These are phyloP conservation scores for Dictyostelium intermedium DNA, from an alignment of 78 protist species.

Conservation along the genomic window DNA sequence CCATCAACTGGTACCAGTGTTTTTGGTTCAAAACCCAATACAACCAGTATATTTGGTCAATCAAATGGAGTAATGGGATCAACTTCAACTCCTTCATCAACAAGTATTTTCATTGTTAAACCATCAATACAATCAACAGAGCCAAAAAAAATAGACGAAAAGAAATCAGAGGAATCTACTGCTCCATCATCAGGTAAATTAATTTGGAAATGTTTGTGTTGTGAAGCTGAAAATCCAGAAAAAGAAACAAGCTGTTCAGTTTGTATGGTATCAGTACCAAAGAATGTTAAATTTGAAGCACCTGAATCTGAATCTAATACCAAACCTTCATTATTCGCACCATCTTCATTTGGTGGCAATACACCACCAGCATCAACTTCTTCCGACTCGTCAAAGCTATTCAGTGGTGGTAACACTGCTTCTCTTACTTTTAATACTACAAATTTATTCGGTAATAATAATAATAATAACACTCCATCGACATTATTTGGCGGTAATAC, in stretches of 20 bases:
- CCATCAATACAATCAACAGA: not conserved
- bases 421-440: not conserved
- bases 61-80: not conserved
- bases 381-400: not conserved
- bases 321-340: not conserved
- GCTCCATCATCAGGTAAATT: not conserved
- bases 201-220: slow-evolving; percentile 51
- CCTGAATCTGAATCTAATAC: not conserved
- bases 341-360: not conserved
- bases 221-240: slow-evolving; percentile 19
- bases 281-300: not conserved
- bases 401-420: not conserved
- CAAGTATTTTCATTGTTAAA: not conserved
- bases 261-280: slow-evolving; percentile 50
- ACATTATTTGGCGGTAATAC: too few species aligned
- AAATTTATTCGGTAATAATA: not conserved
- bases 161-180: not conserved
- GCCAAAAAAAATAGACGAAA: not conserved
- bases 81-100: not conserved
- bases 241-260: not conserved
- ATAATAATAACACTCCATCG: not conserved
- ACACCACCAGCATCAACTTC: not conserved
- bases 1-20: not conserved
- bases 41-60: not conserved
- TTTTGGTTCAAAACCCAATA: not conserved